These are phyloP conservation scores for Lycium ferocissimum DNA, from an alignment of 257 asterid genomes.

Conservation along the genomic window DNA sequence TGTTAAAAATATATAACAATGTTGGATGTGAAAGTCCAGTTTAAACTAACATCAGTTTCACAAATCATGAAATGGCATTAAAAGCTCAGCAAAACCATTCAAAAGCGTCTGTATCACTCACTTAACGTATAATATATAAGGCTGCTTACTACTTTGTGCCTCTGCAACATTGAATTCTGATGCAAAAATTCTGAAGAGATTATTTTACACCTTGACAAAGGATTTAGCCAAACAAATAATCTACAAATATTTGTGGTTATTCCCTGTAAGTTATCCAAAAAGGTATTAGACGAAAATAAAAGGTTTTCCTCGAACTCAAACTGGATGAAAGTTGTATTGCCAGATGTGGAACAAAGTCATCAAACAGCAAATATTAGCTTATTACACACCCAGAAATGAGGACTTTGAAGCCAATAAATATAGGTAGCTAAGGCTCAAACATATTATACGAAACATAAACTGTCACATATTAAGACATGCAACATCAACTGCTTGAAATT, in stretches of 20 bases:
- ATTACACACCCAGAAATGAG: constrained; percentile 22
- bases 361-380: not conserved
- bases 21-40: constrained; percentile 19
- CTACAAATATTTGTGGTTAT: constrained; percentile 1
- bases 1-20: constrained; percentile 24
- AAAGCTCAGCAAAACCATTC: not conserved
- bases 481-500: not conserved
- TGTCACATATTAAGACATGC: constrained; percentile 2
- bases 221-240: constrained; percentile 9
- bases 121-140: not conserved
- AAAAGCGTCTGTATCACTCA: constrained; percentile 17
- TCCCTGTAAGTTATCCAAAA: not conserved
- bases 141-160: constrained; percentile 9
- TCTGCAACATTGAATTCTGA: not conserved
- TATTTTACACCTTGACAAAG: not conserved
- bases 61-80: not conserved
- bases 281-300: not conserved
- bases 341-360: not conserved
- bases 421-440: constrained; percentile 18
- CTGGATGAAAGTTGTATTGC: not conserved
- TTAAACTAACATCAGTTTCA: not conserved
- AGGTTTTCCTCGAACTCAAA: not conserved
- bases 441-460: not conserved
- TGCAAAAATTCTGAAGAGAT: not conserved
- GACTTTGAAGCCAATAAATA: not conserved